Evolutionary conservation across 106 monocot species (phyloP).

Genomic region (Dendrobium officinale): DNA sequence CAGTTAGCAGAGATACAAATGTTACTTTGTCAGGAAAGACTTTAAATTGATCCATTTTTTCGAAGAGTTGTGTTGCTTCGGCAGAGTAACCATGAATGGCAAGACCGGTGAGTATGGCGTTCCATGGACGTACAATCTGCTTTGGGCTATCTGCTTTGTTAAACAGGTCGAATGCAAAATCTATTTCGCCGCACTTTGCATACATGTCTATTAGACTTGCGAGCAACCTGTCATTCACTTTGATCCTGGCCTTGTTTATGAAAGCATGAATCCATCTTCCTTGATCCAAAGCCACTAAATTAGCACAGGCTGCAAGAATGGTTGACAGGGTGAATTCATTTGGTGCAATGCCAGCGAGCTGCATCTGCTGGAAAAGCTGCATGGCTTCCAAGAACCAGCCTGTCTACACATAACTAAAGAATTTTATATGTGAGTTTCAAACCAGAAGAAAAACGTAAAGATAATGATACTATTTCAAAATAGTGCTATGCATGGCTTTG

Average conservation of each 20-base stretch:
- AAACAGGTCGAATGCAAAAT: slow-evolving; percentile 22
- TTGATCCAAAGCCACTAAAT: slow-evolving; percentile 47
- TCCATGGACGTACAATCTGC: slow-evolving; percentile 28
- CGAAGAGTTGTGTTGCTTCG: slow-evolving; percentile 31
- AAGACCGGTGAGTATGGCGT: slow-evolving; percentile 41
- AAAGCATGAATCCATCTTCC: slow-evolving; percentile 53
- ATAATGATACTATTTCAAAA: neutral
- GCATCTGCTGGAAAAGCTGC: slow-evolving; percentile 42
- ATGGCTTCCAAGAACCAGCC: slow-evolving; percentile 43
- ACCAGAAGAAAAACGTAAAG: neutral
- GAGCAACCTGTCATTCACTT: slow-evolving; percentile 35
- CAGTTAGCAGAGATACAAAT: slow-evolving; percentile 47
- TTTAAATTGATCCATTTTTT: slow-evolving; percentile 22
- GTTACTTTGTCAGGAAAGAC: slow-evolving; percentile 37
- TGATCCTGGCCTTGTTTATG: slow-evolving; percentile 27
- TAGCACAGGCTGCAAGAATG: slow-evolving; percentile 42
- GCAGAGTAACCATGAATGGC: slow-evolving; percentile 38
- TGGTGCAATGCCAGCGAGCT: slow-evolving; percentile 17
- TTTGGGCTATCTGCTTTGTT: neutral
- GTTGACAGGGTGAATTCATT: slow-evolving; percentile 52
- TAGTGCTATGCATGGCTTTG: neutral
- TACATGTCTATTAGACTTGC: slow-evolving; percentile 57
- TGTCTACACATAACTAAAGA: slow-evolving; percentile 22
- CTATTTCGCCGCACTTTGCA: slow-evolving; percentile 46
- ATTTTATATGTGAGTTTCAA: slow-evolving; percentile 3